phyloP scores from a whole-genome alignment of 2,329 filamentous ascomycete species.

The Didymella glomerata region DNA sequence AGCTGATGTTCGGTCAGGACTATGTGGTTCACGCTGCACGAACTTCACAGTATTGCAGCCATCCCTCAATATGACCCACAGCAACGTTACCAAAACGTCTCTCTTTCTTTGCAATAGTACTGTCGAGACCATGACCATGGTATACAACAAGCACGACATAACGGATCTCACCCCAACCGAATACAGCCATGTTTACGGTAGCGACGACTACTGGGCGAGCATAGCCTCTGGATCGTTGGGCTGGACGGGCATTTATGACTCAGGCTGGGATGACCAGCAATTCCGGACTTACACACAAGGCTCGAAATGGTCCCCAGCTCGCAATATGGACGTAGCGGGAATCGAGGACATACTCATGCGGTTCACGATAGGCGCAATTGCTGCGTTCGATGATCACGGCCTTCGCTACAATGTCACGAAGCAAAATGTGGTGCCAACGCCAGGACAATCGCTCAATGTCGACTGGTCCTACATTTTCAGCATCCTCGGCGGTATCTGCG shows the following conservation, averaged over 20 bases:
- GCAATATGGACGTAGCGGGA: constrained; percentile 18
- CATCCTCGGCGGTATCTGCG: constrained; percentile 35
- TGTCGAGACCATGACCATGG: constrained; percentile 20
- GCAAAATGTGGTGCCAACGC: constrained; percentile 28
- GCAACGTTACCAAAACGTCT: constrained; percentile 15
- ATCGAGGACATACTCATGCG: constrained; percentile 33
- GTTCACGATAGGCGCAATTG: constrained; percentile 40
- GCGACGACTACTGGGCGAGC: constrained; percentile 34
- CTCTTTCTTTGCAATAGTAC: constrained; percentile 45
- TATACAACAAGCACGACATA: constrained; percentile 33
- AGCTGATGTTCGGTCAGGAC: constrained; percentile 19
- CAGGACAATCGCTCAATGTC: constrained; percentile 37
- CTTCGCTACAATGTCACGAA: constrained; percentile 28
- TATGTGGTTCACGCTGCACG: constrained; percentile 44
- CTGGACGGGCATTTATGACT: constrained; percentile 41
- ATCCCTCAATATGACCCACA: background rate
- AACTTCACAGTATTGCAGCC: constrained; percentile 45
- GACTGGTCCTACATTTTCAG: constrained; percentile 39
- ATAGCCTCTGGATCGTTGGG: constrained; percentile 44
- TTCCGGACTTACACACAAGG: constrained; percentile 31
- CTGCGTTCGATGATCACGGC: constrained; percentile 43
- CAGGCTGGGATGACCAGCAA: constrained; percentile 27
- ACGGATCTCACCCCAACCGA: constrained; percentile 18
- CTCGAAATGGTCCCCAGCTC: constrained; percentile 33
- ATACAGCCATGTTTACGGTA: constrained; percentile 34